Base-by-base conservation (phyloP, 2,329 filamentous ascomycete genomes). In the Seiridium cupressi region DNA sequence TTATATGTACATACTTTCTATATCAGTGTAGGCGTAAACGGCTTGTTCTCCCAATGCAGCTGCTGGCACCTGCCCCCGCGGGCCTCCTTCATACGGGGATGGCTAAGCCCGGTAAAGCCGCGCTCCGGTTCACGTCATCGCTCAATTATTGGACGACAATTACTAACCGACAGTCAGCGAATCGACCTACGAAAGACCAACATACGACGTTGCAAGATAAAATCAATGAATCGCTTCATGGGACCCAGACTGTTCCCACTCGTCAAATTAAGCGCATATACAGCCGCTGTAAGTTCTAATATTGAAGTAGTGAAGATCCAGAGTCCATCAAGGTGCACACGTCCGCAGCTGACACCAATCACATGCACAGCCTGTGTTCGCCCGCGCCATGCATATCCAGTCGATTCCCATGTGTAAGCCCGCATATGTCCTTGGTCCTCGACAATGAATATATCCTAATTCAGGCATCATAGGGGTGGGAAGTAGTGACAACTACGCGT, bases 391-490 rank as follows among this genome's bases (percentile, higher is more conserved):
- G 91, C 90, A 94, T 85, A 89, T 94, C 78, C 85, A 91, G 77
- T 90, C 90, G 67, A 94, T 95, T 77, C 90, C 91, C 60, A 94
- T 95, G 90, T 94, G 91, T 93, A 85, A 71, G 87, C 80, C 35
- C 38, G 34, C 34, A 26, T 5, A 51, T 35, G 10, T 51, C 1
- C 3, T 51, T 32, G 38, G 13, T 7, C 13, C 38, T 51, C 48
- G 10, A 32, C 62, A 48, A n/a, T 26, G 13, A 44, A 69, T 13
- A 53, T 35, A 4, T 9, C 18, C 34, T 34, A 26, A 38, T 44
- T 34, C 32, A 13, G 31, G 36, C 48, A 5, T 36, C 55, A n/a
- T 60, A 93, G 90, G 90, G 90, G 87, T 85, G 78, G 91, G 90
- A 57, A 88, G 76, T 70, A 84, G 87, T 71, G 89, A 95, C 77